A percentile compares a stretch with the other conserved stretches of the same genome.
phyloP scores from a whole-genome alignment of 345 rosid genomes.

The Sonneratia alba region DNA sequence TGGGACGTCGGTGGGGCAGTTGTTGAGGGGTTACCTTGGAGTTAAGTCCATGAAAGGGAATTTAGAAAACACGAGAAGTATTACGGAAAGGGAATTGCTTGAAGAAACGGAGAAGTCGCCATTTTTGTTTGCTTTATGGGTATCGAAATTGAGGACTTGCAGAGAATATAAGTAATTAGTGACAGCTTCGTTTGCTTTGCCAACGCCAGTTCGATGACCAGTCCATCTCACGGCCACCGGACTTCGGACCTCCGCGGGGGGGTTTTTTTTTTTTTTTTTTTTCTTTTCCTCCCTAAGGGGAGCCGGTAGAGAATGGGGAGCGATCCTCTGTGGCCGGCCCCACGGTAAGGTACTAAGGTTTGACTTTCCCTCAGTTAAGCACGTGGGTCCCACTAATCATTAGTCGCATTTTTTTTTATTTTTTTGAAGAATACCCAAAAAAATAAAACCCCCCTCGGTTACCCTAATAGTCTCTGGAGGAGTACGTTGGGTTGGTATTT shows the following conservation, averaged over 20 bases:
- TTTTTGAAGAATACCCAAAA: too few relatives aligned
- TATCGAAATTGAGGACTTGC: not conserved
- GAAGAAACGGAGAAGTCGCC: slow-evolving; percentile 44
- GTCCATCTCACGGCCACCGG: slow-evolving; percentile 22
- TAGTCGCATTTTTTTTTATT: too few relatives aligned
- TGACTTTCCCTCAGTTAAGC: not conserved
- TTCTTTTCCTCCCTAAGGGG: not conserved
- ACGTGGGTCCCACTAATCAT: too few relatives aligned
- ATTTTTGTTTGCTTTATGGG: not conserved
- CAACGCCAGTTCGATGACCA: slow-evolving; percentile 22
- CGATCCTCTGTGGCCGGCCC: not conserved
- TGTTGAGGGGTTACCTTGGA: slow-evolving; percentile 69
- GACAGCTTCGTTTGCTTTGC: slow-evolving; percentile 44
- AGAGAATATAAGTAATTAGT: not conserved
- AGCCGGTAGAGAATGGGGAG: not conserved
- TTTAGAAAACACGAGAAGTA: slow-evolving; percentile 19
- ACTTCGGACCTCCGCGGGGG: not conserved
- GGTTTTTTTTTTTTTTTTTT: too few relatives aligned
- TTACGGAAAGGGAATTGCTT: slow-evolving; percentile 47
- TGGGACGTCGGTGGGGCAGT: slow-evolving; percentile 60
- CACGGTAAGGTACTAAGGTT: not conserved
- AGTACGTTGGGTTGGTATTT: too few relatives aligned
- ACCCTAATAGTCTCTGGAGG: too few relatives aligned
- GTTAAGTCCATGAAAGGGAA: slow-evolving; percentile 27
- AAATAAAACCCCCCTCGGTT: too few relatives aligned